Evolutionary conservation across 805 yeast species (phyloP).

Genomic region (Aciculoconidium aculeatum): DNA sequence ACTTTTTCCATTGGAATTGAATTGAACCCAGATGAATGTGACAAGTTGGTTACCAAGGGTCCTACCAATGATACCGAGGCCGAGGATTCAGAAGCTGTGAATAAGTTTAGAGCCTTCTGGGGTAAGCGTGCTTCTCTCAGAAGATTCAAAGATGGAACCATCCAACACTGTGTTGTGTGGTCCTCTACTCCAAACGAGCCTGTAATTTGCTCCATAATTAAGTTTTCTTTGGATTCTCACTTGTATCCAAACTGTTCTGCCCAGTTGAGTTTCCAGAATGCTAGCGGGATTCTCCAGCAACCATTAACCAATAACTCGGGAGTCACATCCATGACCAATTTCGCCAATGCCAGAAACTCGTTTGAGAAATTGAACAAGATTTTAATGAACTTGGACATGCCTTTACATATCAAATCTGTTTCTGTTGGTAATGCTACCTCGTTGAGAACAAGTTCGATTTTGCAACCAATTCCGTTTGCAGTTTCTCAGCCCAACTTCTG

Average conservation of each 20-base stretch:
- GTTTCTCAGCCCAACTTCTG: conserved; percentile 69
- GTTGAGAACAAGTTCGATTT: conserved; percentile 67
- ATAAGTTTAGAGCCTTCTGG: conserved; percentile 81
- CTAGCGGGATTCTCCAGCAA: conserved; percentile 17
- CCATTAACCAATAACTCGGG: conserved; percentile 35
- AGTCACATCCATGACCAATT: conserved; percentile 22
- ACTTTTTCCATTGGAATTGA: conserved; percentile 54
- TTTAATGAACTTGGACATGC: conserved; percentile 47
- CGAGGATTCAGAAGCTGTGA: conserved; percentile 46
- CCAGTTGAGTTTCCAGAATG: conserved; percentile 14
- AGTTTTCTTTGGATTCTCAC: conserved; percentile 60
- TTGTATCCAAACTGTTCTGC: conserved; percentile 41
- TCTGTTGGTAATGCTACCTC: conserved; percentile 64
- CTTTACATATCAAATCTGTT: conserved; percentile 66
- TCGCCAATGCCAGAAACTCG: conserved; percentile 28
- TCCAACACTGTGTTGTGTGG: conserved; percentile 92
- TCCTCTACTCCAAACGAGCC: conserved; percentile 49
- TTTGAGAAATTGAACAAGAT: conserved; percentile 47
- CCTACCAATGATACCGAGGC: conserved; percentile 54
- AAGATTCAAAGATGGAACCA: conserved; percentile 87
- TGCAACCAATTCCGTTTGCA: conserved; percentile 81
- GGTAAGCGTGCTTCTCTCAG: conserved; percentile 80
- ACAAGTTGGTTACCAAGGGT: conserved; percentile 80
- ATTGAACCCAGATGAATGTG: conserved; percentile 67
- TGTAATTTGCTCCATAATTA: conserved; percentile 57